Conservation (phyloP, 257 asterid genomes). For the Eustoma russellianum region DNA sequence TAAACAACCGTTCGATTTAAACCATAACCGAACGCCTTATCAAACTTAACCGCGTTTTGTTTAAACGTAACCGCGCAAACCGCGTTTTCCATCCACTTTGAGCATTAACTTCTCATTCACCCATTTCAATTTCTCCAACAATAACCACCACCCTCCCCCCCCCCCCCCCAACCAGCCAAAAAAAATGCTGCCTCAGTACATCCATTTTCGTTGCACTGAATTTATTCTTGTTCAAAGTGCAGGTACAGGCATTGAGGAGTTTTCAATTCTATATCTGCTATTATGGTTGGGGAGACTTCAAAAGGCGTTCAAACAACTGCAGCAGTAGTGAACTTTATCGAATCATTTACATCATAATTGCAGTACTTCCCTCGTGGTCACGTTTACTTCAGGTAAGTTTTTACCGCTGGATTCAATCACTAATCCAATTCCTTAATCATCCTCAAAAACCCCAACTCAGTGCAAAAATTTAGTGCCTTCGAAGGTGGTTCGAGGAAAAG, state of each 20-base stretch:
- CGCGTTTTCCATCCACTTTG: too few species aligned
- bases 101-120: too few species aligned
- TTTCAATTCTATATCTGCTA: slow-evolving; percentile 58
- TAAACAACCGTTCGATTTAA: too few species aligned
- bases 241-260: slow-evolving; percentile 74
- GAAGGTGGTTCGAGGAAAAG: slow-evolving; percentile 51
- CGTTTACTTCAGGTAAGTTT: slow-evolving; percentile 59
- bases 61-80: too few species aligned
- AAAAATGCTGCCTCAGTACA: too few species aligned
- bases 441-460: too few species aligned
- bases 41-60: too few species aligned
- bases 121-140: too few species aligned
- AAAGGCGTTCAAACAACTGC: slow-evolving; percentile 33
- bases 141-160: too few species aligned
- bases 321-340: slow-evolving; percentile 11
- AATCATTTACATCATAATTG: slow-evolving; percentile 34
- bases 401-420: neutral
- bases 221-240: slow-evolving; percentile 12
- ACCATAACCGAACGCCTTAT: too few species aligned
- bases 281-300: slow-evolving; percentile 64
- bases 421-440: neutral
- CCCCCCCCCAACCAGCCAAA: too few species aligned
- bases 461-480: slow-evolving; percentile 36
- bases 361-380: slow-evolving; percentile 58
- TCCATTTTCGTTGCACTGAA: too few species aligned